Percentiles rank a stretch among this genome's conserved stretches.
These are phyloP conservation scores for Salvia rosmarinus DNA, from an alignment of 257 asterid genomes.

Conservation along the genomic window DNA sequence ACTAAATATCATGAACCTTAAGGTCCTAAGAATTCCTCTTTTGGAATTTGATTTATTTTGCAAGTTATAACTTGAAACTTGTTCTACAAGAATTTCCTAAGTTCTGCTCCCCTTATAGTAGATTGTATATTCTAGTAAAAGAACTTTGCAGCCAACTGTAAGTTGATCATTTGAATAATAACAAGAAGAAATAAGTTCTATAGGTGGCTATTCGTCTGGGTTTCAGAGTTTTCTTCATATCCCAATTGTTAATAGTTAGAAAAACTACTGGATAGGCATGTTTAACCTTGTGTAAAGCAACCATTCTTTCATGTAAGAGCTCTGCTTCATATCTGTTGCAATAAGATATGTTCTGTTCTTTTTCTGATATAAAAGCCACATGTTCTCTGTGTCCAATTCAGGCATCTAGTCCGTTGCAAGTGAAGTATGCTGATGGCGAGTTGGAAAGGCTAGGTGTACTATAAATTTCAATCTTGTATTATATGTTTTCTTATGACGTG, in stretches of 20 bases:
- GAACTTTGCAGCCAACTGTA: neutral
- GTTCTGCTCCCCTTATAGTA: neutral
- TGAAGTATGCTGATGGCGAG: conserved; percentile 97
- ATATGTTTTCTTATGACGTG: conserved; percentile 21
- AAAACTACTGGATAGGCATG: conserved; percentile 11
- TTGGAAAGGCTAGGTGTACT: conserved; percentile 86
- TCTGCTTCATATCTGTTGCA: conserved; percentile 24
- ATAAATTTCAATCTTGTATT: conserved; percentile 25
- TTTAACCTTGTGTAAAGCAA: conserved; percentile 16
- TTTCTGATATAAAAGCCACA: conserved; percentile 41
- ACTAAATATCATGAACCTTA: neutral
- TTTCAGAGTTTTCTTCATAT: conserved; percentile 23
- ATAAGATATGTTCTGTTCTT: conserved; percentile 28
- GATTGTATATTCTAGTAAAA: neutral
- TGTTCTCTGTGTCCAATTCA: conserved; percentile 55
- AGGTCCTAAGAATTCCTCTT: neutral
- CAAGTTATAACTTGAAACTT: neutral
- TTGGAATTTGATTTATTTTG: neutral
- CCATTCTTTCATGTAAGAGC: conserved; percentile 10
- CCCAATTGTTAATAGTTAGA: conserved; percentile 15
- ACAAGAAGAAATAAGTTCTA: neutral
- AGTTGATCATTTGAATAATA: conserved; percentile 25
- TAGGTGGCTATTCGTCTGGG: conserved; percentile 17
- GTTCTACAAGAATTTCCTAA: neutral
- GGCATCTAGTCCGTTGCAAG: conserved; percentile 98